These are phyloP conservation scores for Parathielavia appendiculata DNA, from an alignment of 495 filamentous ascomycete species.

Conservation along the genomic window DNA sequence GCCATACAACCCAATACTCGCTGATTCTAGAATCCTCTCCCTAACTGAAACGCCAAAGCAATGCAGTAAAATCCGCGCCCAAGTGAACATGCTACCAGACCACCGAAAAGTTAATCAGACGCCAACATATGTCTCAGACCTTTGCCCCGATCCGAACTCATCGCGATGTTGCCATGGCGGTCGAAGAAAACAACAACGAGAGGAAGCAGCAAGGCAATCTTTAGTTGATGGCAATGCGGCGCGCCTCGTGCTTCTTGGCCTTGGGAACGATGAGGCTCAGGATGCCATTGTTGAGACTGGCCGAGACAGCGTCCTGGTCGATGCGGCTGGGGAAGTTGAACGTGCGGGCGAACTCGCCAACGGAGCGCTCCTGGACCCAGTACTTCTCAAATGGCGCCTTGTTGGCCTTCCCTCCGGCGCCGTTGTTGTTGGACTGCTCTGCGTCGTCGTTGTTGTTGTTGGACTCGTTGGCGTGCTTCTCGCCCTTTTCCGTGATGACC, in stretches of 20 bases:
- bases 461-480: constrained; percentile 20
- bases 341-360: constrained; percentile 72
- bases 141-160: too few relatives aligned
- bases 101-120: too few relatives aligned
- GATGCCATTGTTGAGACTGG: constrained; percentile 56
- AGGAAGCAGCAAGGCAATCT: constrained; percentile 57
- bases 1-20: not conserved
- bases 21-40: not conserved
- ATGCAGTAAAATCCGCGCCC: too few relatives aligned
- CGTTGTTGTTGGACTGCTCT: too few relatives aligned
- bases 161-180: not conserved
- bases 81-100: too few relatives aligned
- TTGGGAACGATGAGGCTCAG: constrained; percentile 73
- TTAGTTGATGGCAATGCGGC: constrained; percentile 13
- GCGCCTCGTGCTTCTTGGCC: constrained; percentile 23
- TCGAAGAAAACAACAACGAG: not conserved
- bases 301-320: constrained; percentile 72
- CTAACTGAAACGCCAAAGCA: not conserved
- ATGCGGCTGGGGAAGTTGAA: constrained; percentile 74
- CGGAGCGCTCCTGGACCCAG: constrained; percentile 74
- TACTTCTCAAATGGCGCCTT: constrained; percentile 50
- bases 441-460: not conserved
- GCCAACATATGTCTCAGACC: too few relatives aligned
- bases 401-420: constrained; percentile 19
- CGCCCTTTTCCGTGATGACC: constrained; percentile 16